Percentiles rank a stretch among this genome's conserved stretches.
phyloP scores from a whole-genome alignment of 768 basidiomycete genomes.

The Lactarius evosmus region DNA sequence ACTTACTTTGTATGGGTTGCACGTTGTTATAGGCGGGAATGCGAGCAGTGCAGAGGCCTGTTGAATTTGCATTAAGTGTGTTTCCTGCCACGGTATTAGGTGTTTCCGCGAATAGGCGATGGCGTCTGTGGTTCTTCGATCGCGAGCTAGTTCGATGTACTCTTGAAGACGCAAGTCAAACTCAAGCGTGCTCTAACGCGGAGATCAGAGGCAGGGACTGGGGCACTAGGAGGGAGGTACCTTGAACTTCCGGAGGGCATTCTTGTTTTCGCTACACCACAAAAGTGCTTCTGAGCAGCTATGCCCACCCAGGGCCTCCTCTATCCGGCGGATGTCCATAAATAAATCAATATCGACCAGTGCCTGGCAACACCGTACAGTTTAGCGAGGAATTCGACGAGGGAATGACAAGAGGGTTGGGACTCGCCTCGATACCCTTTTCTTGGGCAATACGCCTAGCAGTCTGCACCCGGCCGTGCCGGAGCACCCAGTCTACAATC shows the following conservation, averaged over 20 bases:
- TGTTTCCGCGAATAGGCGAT: constrained; percentile 83
- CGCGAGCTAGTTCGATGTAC: constrained; percentile 86
- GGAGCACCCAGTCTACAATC: constrained; percentile 89
- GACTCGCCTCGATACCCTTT: constrained; percentile 71
- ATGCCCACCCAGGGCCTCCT: constrained; percentile 67
- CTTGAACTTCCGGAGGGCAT: constrained; percentile 87
- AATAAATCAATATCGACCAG: constrained; percentile 92
- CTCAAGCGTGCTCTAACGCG: constrained; percentile 83
- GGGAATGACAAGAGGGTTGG: not conserved
- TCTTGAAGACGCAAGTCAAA: constrained; percentile 95
- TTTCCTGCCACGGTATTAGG: constrained; percentile 77
- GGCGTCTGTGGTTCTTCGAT: constrained; percentile 63
- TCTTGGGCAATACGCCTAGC: constrained; percentile 75
- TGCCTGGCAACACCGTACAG: constrained; percentile 44
- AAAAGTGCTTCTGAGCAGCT: constrained; percentile 86
- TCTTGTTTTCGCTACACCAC: constrained; percentile 97
- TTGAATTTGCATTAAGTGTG: constrained; percentile 72
- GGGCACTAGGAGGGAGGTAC: constrained; percentile 38
- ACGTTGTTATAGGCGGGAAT: constrained; percentile 65
- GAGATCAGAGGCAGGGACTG: constrained; percentile 8
- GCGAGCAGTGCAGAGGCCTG: constrained; percentile 77
- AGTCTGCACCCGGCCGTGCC: constrained; percentile 72
- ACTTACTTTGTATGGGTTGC: constrained; percentile 62
- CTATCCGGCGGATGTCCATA: constrained; percentile 83
- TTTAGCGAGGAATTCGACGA: constrained; percentile 4